Conservation (phyloP, 164 flowering plant species). For the Cinnamomum micranthum region DNA sequence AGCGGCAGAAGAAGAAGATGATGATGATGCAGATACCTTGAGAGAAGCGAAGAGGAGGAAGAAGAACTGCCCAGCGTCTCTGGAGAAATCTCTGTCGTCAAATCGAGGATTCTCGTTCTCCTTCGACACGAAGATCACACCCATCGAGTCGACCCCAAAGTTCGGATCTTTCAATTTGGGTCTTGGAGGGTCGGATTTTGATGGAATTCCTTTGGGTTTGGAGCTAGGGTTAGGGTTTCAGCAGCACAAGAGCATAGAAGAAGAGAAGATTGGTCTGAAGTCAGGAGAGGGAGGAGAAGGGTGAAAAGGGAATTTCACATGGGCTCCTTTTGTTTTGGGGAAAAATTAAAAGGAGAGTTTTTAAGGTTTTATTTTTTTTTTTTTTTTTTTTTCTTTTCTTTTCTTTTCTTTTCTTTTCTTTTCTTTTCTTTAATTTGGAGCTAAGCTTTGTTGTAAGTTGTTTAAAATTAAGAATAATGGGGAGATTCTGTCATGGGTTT, state of each 20-base stretch:
- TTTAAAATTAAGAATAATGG: too few relatives aligned
- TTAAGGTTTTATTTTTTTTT: too few relatives aligned
- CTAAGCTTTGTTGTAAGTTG: too few relatives aligned
- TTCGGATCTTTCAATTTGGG: constrained; percentile 7
- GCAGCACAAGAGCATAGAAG: too few relatives aligned
- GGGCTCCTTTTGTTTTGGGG: neutral
- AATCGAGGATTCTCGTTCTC: constrained; percentile 6
- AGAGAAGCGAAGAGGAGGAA: constrained; percentile 1
- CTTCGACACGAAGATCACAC: constrained; percentile 1
- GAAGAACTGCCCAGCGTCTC: constrained; percentile 6
- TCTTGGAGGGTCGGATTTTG: neutral
- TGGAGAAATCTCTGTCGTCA: constrained; percentile 8
- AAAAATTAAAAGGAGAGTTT: too few relatives aligned
- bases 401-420: too few relatives aligned
- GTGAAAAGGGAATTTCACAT: neutral
- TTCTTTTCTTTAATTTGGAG: too few relatives aligned
- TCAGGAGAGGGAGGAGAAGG: neutral
- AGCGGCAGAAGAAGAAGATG: neutral
- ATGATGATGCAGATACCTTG: neutral
- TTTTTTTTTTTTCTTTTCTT: too few relatives aligned
- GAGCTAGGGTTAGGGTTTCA: neutral
- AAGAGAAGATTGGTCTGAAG: neutral
- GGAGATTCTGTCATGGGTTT: too few relatives aligned
- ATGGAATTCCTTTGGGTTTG: neutral
- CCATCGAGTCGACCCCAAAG: constrained; percentile 6